A percentile compares a stretch with the other conserved stretches of the same genome.
Conservation (phyloP, 2,329 filamentous ascomycete genomes). For the Cercospora sp. region DNA sequence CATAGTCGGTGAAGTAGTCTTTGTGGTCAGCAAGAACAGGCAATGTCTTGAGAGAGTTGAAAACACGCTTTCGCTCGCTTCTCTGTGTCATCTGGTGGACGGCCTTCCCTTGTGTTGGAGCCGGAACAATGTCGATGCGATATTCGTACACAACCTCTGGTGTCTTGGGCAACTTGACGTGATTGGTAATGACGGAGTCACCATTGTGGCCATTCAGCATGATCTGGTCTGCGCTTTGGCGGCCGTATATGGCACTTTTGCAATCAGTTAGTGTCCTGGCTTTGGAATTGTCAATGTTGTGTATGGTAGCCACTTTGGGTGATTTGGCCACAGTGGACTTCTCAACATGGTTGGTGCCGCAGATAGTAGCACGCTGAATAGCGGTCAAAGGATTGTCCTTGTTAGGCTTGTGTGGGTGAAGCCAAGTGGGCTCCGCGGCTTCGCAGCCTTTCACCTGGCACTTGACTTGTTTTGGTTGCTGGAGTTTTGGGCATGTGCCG, state of each 20-base stretch:
- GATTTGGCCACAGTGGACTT: not conserved
- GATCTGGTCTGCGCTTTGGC: not conserved
- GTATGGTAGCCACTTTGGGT: not conserved
- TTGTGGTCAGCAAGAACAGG: not conserved
- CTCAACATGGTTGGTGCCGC: not conserved
- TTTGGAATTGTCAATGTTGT: not conserved
- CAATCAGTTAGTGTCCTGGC: not conserved
- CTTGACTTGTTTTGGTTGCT: not conserved
- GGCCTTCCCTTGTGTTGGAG: no score
- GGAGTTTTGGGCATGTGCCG: not conserved
- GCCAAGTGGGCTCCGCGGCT: not conserved
- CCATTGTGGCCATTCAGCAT: not conserved
- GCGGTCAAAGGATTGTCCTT: not conserved
- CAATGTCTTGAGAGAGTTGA: no score
- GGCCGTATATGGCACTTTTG: not conserved
- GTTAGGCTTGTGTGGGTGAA: not conserved
- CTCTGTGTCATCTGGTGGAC: constrained; percentile 4
- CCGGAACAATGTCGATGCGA: not conserved
- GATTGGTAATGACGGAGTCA: not conserved
- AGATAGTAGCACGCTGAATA: not conserved
- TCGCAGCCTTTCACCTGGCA: not conserved
- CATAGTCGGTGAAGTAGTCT: constrained; percentile 12
- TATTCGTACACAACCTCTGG: not conserved
- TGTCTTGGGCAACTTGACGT: not conserved
- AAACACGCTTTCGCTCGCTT: constrained; percentile 3